phyloP scores from a whole-genome alignment of 2,329 filamentous ascomycete species.

The Hymenoscyphus albidus region DNA sequence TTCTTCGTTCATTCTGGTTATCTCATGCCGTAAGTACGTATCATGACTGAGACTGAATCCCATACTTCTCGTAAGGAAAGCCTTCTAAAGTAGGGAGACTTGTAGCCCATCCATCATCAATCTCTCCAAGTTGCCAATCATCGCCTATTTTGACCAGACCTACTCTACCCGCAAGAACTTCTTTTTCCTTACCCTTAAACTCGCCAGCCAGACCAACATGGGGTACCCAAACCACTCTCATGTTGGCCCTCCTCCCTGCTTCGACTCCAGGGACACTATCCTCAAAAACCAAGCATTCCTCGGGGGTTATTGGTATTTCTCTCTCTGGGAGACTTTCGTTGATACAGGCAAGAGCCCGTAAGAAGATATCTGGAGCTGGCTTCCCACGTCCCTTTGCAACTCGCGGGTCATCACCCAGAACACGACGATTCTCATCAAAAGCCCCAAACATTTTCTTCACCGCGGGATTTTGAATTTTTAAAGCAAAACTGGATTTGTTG shows the following conservation, averaged over 20 bases:
- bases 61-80: conserved; percentile 58
- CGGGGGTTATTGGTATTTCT: conserved; percentile 65
- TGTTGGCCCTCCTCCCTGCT: conserved; percentile 82
- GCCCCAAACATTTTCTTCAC: conserved; percentile 58
- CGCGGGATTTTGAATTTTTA: conserved; percentile 45
- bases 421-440: conserved; percentile 65
- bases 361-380: conserved; percentile 90
- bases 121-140: conserved; percentile 57
- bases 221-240: conserved; percentile 92
- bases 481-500: conserved; percentile 43
- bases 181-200: conserved; percentile 70
- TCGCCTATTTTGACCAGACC: conserved; percentile 42
- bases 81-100: conserved; percentile 47
- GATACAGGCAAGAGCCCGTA: conserved; percentile 78
- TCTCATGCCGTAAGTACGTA: not conserved
- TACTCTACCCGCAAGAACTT: conserved; percentile 76
- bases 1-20: not conserved
- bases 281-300: conserved; percentile 94
- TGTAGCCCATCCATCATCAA: conserved; percentile 59
- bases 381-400: conserved; percentile 79
- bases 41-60: conserved; percentile 39
- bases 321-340: conserved; percentile 67
- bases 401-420: conserved; percentile 80
- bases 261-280: conserved; percentile 93
- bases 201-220: conserved; percentile 74